Evolutionary conservation across 495 filamentous ascomycete genomes (phyloP), one percentile per base, ranked within the genome.

Genomic region (Aspergillus sparsus): DNA sequence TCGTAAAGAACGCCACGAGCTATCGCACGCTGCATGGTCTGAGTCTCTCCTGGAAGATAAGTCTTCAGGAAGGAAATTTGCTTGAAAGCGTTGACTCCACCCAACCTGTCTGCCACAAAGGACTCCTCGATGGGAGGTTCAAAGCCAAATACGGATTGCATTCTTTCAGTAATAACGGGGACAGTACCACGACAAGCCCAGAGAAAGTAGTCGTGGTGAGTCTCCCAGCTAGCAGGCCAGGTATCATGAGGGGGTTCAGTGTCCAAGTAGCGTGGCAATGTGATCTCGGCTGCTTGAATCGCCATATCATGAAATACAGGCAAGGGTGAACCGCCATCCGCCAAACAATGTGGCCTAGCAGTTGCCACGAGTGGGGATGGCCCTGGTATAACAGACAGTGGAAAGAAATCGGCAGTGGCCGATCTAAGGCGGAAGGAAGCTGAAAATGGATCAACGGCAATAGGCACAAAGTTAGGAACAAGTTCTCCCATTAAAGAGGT

Each of bases 121-220:
- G 21, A 47, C 32, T 62, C 52, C 3, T 49, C 11, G 35, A 62
- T 37, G 3, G 55, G 55, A 6, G 63, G 60, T 4, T 57, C 31
- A 37, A 66, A 66, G 13, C 31, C 18, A 53, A 59, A 66, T 9
- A 62, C 50, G 6, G 41, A 46, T 46, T 66, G 63, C 27, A 66
- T n/a, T 6, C 62, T 59, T 10, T 62, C 55, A 37, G 60, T 46
- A 31, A 66, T 66, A 7, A 45, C 59, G 7, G 31, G 4, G 15
- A 66, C 59, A 8, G 55, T 46, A 18, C 63, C 63, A 21, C 63
- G 58, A 21, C 63, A 66, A 3, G 63, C 31, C 59, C 60, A 66
- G 4, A 66, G 55, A 32, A 56, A 62, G 44, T 66, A 66, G 32
- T 66, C 59, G 47, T 66, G 63, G 36, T 58, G 49, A 10, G 13